These are phyloP conservation scores for Polygonum maritimum DNA, from an alignment of 148 eudicot species.

Conservation along the genomic window DNA sequence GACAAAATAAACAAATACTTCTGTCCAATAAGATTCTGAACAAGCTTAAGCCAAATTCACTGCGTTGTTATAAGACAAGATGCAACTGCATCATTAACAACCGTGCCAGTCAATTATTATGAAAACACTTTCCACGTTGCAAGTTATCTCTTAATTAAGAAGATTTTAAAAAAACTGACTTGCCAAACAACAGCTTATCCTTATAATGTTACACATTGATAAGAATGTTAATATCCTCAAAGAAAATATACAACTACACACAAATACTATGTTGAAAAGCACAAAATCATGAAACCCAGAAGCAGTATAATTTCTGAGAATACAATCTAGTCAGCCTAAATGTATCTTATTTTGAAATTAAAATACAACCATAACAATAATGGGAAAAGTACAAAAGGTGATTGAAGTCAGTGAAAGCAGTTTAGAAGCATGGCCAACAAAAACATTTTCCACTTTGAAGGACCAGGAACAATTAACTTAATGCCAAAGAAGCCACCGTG, in stretches of 20 bases:
- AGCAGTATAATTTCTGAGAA: neutral
- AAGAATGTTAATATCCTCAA: neutral
- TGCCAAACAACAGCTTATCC: neutral
- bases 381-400: neutral
- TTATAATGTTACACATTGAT: neutral
- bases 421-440: neutral
- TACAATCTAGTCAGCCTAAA: neutral
- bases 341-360: neutral
- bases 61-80: neutral
- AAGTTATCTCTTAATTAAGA: neutral
- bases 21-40: neutral
- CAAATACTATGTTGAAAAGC: neutral
- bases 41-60: neutral
- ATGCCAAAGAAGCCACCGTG: neutral
- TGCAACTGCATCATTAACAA: neutral
- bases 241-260: neutral
- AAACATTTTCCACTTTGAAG: neutral
- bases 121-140: neutral
- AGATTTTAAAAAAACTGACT: neutral
- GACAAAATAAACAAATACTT: neutral
- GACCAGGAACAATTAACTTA: neutral
- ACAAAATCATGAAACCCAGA: neutral
- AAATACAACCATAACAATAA: neutral
- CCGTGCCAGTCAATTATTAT: neutral
- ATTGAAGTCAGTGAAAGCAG: neutral